phyloP scores from a whole-genome alignment of 169 alveolate species.

The Amoebophrya sp. region DNA sequence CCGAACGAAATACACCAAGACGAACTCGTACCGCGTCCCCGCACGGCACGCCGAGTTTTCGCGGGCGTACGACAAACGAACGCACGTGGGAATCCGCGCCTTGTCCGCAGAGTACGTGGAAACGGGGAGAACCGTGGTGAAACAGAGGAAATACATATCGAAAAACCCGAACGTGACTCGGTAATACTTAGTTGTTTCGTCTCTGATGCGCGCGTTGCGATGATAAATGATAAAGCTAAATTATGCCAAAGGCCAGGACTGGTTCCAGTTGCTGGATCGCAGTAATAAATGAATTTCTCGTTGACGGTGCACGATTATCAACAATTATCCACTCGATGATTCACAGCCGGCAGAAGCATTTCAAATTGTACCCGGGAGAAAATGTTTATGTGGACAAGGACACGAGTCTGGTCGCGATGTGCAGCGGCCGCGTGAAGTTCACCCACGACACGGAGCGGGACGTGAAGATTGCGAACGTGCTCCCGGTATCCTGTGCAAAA shows the following conservation, averaged over 20 bases:
- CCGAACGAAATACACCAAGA: background rate
- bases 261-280: too few species aligned
- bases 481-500: too few species aligned
- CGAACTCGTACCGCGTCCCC: background rate
- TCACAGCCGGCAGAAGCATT: slow-evolving; percentile 59
- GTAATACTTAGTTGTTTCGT: background rate
- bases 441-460: slow-evolving; percentile 67
- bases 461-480: slow-evolving; percentile 64
- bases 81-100: slow-evolving; percentile 68
- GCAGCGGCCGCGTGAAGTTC: slow-evolving; percentile 59
- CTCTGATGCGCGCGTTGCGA: background rate
- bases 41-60: background rate
- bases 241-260: slow-evolving; percentile 29
- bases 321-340: slow-evolving; percentile 62
- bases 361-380: slow-evolving; percentile 72
- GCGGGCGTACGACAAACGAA: background rate
- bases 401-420: slow-evolving; percentile 47
- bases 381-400: slow-evolving; percentile 51
- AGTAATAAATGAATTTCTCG: background rate
- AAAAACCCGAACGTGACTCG: background rate
- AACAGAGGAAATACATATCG: background rate
- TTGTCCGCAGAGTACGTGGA: slow-evolving; percentile 71
- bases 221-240: too few species aligned
- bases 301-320: slow-evolving; percentile 58
- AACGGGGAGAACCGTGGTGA: slow-evolving; percentile 60